phyloP scores from a whole-genome alignment of 148 eudicot species.

The Vaccinium myrtillus region DNA sequence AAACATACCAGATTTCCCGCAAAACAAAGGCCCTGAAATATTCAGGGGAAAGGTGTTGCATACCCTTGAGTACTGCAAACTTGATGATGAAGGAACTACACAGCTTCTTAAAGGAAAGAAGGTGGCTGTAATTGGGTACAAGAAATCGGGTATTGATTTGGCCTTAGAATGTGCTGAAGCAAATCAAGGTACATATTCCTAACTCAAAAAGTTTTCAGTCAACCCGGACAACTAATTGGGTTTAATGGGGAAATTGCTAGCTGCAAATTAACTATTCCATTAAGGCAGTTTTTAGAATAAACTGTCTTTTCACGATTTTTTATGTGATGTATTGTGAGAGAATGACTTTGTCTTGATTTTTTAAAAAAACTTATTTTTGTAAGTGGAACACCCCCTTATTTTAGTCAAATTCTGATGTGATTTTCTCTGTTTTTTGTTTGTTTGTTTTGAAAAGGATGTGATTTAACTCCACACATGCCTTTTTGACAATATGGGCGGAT shows the following conservation, averaged over 20 bases:
- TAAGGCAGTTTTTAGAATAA: no score
- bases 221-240: neutral
- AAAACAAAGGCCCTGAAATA: constrained; percentile 72
- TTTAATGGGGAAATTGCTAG: no score
- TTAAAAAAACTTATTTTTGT: no score
- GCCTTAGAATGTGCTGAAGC: constrained; percentile 92
- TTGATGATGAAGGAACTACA: constrained; percentile 50
- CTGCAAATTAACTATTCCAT: no score
- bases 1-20: constrained; percentile 57
- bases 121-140: constrained; percentile 84
- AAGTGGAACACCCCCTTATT: no score
- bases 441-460: no score
- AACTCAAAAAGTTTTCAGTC: neutral
- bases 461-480: no score
- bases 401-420: no score
- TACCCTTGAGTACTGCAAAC: constrained; percentile 82
- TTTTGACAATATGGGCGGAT: neutral
- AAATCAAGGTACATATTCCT: constrained; percentile 57
- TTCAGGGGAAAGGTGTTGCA: constrained; percentile 79
- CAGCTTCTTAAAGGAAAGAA: constrained; percentile 62
- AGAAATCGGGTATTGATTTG: constrained; percentile 91
- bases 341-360: no score
- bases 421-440: no score
- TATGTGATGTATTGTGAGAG: no score
- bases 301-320: no score